Evolutionary conservation across 352 stramenopile species (phyloP).

Genomic region (Phytophthora boehmeriae): DNA sequence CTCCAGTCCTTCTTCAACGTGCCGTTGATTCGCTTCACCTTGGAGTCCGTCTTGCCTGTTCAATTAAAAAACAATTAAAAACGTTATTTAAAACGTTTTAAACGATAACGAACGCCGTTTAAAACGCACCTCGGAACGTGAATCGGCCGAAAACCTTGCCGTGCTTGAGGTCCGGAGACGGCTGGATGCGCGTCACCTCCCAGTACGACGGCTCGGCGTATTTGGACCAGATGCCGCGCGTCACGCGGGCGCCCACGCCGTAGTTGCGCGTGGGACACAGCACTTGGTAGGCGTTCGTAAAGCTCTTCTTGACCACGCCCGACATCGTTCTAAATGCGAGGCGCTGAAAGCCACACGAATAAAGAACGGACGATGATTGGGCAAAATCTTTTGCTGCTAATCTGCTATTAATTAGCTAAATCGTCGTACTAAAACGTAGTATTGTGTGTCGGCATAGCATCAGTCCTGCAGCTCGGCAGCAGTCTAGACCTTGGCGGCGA

Average conservation of each 20-base stretch:
- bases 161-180: slow-evolving; percentile 82
- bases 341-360: slow-evolving; percentile 12
- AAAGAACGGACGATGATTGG: slow-evolving; percentile 17
- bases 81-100: too few relatives aligned
- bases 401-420: too few relatives aligned
- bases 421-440: too few relatives aligned
- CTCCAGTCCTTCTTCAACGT: slow-evolving; percentile 80
- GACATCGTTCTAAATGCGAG: slow-evolving; percentile 39
- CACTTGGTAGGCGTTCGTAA: slow-evolving; percentile 80
- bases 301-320: slow-evolving; percentile 46
- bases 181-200: slow-evolving; percentile 81
- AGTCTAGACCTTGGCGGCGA: slow-evolving; percentile 51
- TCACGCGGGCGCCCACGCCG: slow-evolving; percentile 72
- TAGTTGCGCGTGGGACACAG: slow-evolving; percentile 72
- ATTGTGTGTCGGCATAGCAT: too few relatives aligned
- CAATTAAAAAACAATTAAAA: slow-evolving; percentile 7
- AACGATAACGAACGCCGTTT: too few relatives aligned
- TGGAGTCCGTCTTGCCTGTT: slow-evolving; percentile 68
- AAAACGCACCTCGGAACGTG: slow-evolving; percentile 77
- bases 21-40: slow-evolving; percentile 81
- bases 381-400: too few relatives aligned
- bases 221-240: slow-evolving; percentile 74
- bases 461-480: too few relatives aligned
- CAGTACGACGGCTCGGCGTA: slow-evolving; percentile 79
- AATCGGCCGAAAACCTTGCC: slow-evolving; percentile 85